A percentile compares a stretch with the other conserved stretches of the same genome.
Conservation (phyloP, 352 stramenopile species). For the Phytophthora pini region DNA sequence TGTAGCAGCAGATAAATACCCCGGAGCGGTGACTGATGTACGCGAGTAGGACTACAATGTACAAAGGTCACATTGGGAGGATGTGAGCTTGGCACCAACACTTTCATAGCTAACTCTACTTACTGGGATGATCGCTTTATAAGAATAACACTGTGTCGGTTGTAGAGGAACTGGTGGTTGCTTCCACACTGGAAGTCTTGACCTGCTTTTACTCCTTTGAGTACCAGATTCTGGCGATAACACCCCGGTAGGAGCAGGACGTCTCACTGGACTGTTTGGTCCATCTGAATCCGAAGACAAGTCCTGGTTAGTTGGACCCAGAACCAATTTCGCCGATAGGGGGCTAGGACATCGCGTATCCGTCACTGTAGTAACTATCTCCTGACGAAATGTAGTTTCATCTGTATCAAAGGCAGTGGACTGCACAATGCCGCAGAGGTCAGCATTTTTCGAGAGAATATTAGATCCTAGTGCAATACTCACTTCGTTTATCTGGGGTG, state of each 20-base stretch:
- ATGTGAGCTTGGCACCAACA: not conserved
- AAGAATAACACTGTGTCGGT: constrained; percentile 53
- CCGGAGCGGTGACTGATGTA: constrained; percentile 6
- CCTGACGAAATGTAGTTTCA: not conserved
- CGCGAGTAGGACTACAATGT: constrained; percentile 13
- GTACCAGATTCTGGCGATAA: not conserved
- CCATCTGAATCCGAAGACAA: constrained; percentile 19
- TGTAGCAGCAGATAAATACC: constrained; percentile 7
- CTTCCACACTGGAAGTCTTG: constrained; percentile 62
- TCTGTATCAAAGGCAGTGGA: constrained; percentile 2
- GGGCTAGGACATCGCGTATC: constrained; percentile 6
- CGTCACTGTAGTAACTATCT: not conserved
- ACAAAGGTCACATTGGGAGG: not conserved
- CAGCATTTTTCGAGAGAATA: no score
- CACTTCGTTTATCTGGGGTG: constrained; percentile 10
- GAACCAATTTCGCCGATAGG: constrained; percentile 3
- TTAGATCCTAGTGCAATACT: constrained; percentile 3
- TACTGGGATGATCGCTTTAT: constrained; percentile 61
- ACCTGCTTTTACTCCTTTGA: constrained; percentile 9
- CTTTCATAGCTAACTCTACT: not conserved
- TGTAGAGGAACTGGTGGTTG: constrained; percentile 63
- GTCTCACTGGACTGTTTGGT: not conserved
- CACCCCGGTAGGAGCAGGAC: not conserved
- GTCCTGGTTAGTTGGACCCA: constrained; percentile 11
- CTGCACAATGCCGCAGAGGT: not conserved